A percentile compares a stretch with the other conserved stretches of the same genome.
phyloP scores from a whole-genome alignment of 306 rosid species.

The Castanea crenata region DNA sequence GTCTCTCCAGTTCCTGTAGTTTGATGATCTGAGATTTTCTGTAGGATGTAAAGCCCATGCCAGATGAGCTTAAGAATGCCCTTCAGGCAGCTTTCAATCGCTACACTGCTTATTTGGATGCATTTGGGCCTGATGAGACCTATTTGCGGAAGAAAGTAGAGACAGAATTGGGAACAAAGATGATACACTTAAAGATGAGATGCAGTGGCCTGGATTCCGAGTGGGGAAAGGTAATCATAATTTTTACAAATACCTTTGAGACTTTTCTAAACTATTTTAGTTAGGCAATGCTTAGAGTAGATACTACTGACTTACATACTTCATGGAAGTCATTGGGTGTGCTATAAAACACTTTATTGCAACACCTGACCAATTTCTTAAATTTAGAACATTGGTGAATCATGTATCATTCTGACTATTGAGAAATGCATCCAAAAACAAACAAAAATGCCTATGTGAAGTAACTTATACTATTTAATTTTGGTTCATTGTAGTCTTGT shows the following conservation, averaged over 20 bases:
- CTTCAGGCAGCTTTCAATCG: conserved; percentile 55
- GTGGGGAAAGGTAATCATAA: conserved; percentile 86
- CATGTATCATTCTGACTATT: background rate
- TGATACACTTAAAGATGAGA: conserved; percentile 93
- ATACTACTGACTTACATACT: background rate
- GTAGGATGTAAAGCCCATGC: conserved; percentile 67
- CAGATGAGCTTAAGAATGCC: conserved; percentile 60
- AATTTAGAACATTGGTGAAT: background rate
- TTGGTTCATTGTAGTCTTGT: background rate
- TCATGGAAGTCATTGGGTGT: background rate
- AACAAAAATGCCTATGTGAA: background rate
- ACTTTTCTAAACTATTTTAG: background rate
- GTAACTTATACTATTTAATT: background rate
- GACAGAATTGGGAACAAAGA: conserved; percentile 76
- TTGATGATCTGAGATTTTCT: conserved; percentile 23
- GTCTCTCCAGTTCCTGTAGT: background rate
- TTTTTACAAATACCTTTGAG: background rate
- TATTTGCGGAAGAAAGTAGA: conserved; percentile 93
- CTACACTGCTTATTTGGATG: conserved; percentile 71
- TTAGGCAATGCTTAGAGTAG: background rate
- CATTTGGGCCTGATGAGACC: conserved; percentile 79
- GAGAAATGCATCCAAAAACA: background rate
- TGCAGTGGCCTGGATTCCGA: conserved; percentile 75
- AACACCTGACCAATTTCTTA: background rate
- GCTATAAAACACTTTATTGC: background rate